A percentile compares a stretch with the other conserved stretches of the same genome.
Evolutionary conservation across 2,329 filamentous ascomycete genomes (phyloP).

Genomic region (Epichloe baconii): DNA sequence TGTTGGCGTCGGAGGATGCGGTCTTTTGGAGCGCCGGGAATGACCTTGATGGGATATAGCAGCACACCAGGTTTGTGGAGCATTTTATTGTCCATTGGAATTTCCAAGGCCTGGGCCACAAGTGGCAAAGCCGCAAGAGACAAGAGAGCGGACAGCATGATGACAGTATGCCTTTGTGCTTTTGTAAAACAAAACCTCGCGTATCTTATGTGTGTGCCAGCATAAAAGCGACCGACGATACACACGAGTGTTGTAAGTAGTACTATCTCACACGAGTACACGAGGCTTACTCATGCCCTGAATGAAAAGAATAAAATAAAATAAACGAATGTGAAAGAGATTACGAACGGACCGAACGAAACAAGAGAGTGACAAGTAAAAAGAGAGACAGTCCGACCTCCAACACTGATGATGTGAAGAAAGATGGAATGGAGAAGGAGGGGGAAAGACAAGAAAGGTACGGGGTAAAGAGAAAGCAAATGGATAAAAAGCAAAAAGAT

Average conservation of each 20-base stretch:
- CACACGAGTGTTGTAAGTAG: background rate
- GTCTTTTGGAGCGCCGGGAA: slow-evolving; percentile 15
- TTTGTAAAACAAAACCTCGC: background rate
- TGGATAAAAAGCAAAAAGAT: background rate
- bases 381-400: background rate
- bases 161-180: background rate
- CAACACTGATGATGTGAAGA: background rate
- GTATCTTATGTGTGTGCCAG: slow-evolving; percentile 5
- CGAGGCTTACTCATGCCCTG: background rate
- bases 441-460: background rate
- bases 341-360: background rate
- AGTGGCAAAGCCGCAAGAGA: slow-evolving; percentile 17
- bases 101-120: slow-evolving; percentile 10
- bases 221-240: slow-evolving; percentile 15
- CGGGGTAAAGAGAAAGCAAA: background rate
- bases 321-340: background rate
- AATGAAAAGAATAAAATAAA: slow-evolving; percentile 3
- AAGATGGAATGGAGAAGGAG: background rate
- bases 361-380: background rate
- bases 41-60: slow-evolving; percentile 17
- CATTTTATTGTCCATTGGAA: slow-evolving; percentile 12
- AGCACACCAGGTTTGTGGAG: slow-evolving; percentile 15
- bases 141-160: slow-evolving; percentile 20
- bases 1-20: slow-evolving; percentile 17
- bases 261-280: background rate